Evolutionary conservation across 2,329 filamentous ascomycete species (phyloP).

Genomic region (Colletotrichum spaethianum): DNA sequence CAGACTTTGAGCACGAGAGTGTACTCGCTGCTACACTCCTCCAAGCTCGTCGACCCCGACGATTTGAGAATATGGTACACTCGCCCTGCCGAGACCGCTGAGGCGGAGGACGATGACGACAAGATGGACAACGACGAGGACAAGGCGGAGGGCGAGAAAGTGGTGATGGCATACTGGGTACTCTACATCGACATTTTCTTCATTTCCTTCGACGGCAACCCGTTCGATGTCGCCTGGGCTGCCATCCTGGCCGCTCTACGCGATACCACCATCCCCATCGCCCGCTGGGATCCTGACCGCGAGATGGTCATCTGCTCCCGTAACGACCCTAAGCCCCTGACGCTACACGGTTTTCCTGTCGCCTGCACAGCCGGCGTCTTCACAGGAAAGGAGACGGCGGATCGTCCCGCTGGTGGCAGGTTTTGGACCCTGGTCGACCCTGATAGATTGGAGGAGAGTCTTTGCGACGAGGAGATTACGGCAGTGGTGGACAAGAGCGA

Average conservation of each 20-base stretch:
- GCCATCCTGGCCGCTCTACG: slow-evolving; percentile 84
- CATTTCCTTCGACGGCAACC: slow-evolving; percentile 91
- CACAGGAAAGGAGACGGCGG: slow-evolving; percentile 70
- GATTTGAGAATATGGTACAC: slow-evolving; percentile 82
- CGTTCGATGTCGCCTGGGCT: slow-evolving; percentile 92
- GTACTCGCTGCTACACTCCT: slow-evolving; percentile 81
- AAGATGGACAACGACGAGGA: slow-evolving; percentile 53
- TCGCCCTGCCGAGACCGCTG: slow-evolving; percentile 62
- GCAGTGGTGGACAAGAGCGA: slow-evolving; percentile 78
- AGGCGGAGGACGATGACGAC: slow-evolving; percentile 55
- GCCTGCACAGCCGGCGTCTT: slow-evolving; percentile 86
- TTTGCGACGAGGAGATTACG: slow-evolving; percentile 88
- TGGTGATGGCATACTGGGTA: slow-evolving; percentile 90
- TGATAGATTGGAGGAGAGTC: slow-evolving; percentile 88
- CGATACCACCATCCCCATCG: slow-evolving; percentile 82
- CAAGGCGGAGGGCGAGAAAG: slow-evolving; percentile 47
- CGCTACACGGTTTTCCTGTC: slow-evolving; percentile 77
- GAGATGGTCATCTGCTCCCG: slow-evolving; percentile 84
- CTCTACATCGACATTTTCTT: slow-evolving; percentile 97
- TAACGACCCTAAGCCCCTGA: slow-evolving; percentile 68
- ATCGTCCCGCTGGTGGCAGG: slow-evolving; percentile 60
- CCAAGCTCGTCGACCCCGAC: slow-evolving; percentile 74
- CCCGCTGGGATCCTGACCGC: slow-evolving; percentile 86
- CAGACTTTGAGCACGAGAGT: slow-evolving; percentile 89
- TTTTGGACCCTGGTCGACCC: slow-evolving; percentile 89